Conservation (phyloP, 108 stramenopile species). For the Nannochloropsis granulata region DNA sequence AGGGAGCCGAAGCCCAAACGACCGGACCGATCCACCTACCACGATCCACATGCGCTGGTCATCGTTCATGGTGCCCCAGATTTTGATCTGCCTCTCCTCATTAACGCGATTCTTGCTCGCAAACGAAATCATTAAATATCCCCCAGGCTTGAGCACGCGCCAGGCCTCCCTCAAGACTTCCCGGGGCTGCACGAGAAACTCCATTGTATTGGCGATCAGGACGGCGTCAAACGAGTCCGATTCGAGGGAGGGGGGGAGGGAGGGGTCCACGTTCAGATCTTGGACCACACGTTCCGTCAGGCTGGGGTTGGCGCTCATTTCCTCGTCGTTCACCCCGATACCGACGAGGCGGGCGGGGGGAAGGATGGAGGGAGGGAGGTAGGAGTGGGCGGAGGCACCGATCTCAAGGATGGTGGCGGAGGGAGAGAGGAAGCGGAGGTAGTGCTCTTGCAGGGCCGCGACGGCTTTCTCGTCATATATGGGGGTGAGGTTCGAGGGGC, state of each 20-base stretch:
- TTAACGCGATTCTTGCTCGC: conserved; percentile 18
- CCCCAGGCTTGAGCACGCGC: conserved; percentile 13
- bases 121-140: conserved; percentile 17
- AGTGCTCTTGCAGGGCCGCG: conserved; percentile 3
- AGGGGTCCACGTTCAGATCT: conserved; percentile 8
- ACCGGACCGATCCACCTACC: background rate
- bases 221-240: conserved; percentile 10
- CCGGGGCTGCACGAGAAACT: conserved; percentile 16
- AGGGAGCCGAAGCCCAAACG: background rate
- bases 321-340: conserved; percentile 6
- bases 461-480: background rate
- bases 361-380: conserved; percentile 5
- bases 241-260: background rate
- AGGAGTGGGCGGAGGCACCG: conserved; percentile 12
- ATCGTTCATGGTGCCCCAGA: conserved; percentile 78
- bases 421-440: background rate
- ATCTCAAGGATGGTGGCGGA: conserved; percentile 3
- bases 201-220: conserved; percentile 8
- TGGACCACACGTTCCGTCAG: conserved; percentile 7
- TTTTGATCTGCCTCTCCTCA: conserved; percentile 58
- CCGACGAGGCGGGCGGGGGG: conserved; percentile 9
- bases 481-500: background rate
- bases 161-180: conserved; percentile 16
- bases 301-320: conserved; percentile 12
- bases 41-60: conserved; percentile 92